phyloP scores from a whole-genome alignment of 106 monocot genomes.

The Iris macrosiphon region DNA sequence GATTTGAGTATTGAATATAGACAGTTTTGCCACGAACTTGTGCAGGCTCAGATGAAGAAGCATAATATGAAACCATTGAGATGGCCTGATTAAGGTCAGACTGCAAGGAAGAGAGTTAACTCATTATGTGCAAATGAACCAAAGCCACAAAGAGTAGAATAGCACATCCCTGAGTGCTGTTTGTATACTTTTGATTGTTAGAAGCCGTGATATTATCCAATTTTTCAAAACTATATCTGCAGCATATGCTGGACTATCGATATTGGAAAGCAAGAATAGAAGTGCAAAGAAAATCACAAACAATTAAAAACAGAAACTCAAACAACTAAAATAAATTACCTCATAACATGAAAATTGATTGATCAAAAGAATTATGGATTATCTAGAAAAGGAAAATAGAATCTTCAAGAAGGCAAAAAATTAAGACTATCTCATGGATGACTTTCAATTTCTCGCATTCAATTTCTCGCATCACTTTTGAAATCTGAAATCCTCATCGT shows the following conservation, averaged over 20 bases:
- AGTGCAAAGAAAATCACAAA: not conserved
- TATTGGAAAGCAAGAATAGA: not conserved
- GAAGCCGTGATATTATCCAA: not conserved
- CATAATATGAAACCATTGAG: constrained; percentile 74
- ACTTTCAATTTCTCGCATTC: no score
- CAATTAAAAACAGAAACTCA: not conserved
- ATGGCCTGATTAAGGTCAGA: constrained; percentile 67
- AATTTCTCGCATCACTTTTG: no score
- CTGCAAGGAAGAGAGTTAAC: constrained; percentile 12
- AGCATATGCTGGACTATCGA: not conserved
- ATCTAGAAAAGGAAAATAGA: no score
- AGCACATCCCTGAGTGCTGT: not conserved
- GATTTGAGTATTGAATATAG: constrained; percentile 71
- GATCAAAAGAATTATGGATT: no score
- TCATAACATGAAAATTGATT: no score
- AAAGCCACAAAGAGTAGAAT: not conserved
- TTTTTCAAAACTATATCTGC: not conserved
- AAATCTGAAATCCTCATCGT: no score
- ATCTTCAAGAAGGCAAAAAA: no score
- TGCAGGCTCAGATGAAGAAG: constrained; percentile 65
- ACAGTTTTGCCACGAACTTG: constrained; percentile 79
- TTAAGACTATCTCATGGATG: no score
- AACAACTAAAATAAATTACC: not conserved
- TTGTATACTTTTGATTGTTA: not conserved
- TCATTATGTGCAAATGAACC: not conserved